These are phyloP conservation scores for Mycena metata DNA, from an alignment of 768 basidiomycete genomes.

Conservation along the genomic window DNA sequence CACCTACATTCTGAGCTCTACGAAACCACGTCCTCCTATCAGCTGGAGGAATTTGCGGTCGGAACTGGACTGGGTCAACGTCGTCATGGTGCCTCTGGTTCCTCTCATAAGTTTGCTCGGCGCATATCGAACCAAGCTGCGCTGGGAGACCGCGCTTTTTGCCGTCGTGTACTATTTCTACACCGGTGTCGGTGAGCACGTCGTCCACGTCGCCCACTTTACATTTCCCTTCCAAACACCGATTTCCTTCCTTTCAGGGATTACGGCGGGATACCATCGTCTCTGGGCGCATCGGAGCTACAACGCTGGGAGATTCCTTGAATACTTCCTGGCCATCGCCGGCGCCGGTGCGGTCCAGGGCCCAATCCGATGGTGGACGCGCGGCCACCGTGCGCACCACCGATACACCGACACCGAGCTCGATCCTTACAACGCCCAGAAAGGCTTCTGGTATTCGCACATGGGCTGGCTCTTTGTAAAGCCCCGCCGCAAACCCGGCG, in stretches of 20 bases:
- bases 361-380: slow-evolving; percentile 99
- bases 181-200: slow-evolving; percentile 82
- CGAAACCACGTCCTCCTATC: slow-evolving; percentile 78
- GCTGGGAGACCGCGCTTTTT: slow-evolving; percentile 79
- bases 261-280: slow-evolving; percentile 96
- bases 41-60: slow-evolving; percentile 67
- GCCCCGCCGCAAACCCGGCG: slow-evolving; percentile 89
- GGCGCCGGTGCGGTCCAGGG: slow-evolving; percentile 96
- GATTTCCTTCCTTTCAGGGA: slow-evolving; percentile 59
- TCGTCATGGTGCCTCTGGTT: slow-evolving; percentile 77
- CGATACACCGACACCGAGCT: slow-evolving; percentile 97
- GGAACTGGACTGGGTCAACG: slow-evolving; percentile 85
- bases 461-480: slow-evolving; percentile 95
- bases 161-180: slow-evolving; percentile 56
- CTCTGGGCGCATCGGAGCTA: slow-evolving; percentile 97
- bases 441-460: slow-evolving; percentile 88
- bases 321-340: slow-evolving; percentile 84
- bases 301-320: slow-evolving; percentile 87
- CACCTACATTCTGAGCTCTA: slow-evolving; percentile 76
- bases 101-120: slow-evolving; percentile 85
- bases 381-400: slow-evolving; percentile 97
- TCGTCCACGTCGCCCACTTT: slow-evolving; percentile 64
- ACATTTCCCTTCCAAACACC: no score
- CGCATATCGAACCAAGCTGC: slow-evolving; percentile 71
- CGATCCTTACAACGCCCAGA: slow-evolving; percentile 93